phyloP scores from a whole-genome alignment of 805 yeast species.

The Metschnikowia noctiluminum region DNA sequence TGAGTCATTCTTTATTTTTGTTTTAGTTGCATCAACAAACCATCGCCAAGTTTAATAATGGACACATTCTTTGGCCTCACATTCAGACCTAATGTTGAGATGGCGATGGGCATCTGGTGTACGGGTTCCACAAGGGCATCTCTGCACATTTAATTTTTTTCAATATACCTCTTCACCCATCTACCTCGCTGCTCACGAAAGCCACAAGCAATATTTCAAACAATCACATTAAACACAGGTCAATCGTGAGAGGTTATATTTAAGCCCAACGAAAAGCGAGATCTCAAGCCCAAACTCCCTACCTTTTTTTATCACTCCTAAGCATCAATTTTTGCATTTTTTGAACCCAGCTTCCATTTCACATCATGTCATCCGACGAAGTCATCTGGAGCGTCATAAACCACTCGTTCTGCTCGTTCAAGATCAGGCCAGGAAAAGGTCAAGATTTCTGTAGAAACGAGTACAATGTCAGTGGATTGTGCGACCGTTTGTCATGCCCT shows the following conservation, averaged over 20 bases:
- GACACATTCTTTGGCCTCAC: background rate
- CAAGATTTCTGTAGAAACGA: conserved; percentile 95
- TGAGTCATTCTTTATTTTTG: too few species aligned
- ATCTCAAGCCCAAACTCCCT: too few species aligned
- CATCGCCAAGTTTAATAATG: background rate
- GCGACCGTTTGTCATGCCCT: conserved; percentile 93
- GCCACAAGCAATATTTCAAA: background rate
- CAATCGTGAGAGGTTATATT: background rate
- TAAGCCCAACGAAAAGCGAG: too few species aligned
- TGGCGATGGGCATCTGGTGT: conserved; percentile 12
- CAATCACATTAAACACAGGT: background rate
- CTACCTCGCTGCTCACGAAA: too few species aligned
- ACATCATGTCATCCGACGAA: conserved; percentile 56
- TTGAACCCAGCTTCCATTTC: background rate
- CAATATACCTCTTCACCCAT: background rate
- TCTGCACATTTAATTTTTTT: conserved; percentile 5
- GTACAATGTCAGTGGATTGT: conserved; percentile 91
- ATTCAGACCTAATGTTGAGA: background rate
- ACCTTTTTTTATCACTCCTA: too few species aligned
- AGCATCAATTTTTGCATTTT: background rate
- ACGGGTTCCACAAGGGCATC: conserved; percentile 10
- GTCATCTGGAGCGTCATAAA: conserved; percentile 97
- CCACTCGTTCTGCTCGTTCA: conserved; percentile 93
- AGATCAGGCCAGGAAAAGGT: conserved; percentile 80
- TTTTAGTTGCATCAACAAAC: background rate